phyloP scores from a whole-genome alignment of 1,284 basidiomycete species.

The Porogramme epimiltina region DNA sequence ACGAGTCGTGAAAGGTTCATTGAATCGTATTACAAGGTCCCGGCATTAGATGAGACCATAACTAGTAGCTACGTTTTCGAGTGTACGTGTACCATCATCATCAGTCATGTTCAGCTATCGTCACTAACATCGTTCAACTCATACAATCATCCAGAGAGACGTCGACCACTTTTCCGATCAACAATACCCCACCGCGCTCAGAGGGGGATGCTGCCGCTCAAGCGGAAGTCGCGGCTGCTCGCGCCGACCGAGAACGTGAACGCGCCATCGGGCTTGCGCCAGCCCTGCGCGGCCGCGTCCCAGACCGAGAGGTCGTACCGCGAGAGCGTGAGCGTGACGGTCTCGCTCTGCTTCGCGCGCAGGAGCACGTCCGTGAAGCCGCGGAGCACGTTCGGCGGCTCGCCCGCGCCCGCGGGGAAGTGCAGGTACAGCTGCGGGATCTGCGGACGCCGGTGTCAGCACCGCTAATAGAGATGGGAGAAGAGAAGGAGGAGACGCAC shows the following conservation, averaged over 20 bases:
- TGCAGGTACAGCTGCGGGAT: conserved; percentile 49
- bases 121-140: too few species aligned
- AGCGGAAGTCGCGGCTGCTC: conserved; percentile 50
- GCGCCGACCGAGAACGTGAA: conserved; percentile 50
- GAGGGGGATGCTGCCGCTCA: conserved; percentile 27
- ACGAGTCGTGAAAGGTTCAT: too few species aligned
- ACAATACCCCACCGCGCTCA: too few species aligned
- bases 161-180: too few species aligned
- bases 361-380: conserved; percentile 47
- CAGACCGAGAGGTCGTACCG: conserved; percentile 48
- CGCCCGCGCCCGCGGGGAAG: conserved; percentile 38
- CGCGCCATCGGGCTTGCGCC: conserved; percentile 48
- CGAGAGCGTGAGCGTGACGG: conserved; percentile 40
- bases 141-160: too few species aligned
- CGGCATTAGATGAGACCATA: too few species aligned
- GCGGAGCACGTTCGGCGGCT: conserved; percentile 45
- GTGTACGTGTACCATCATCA: too few species aligned
- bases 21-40: too few species aligned
- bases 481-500: conserved; percentile 37
- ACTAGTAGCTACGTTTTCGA: too few species aligned
- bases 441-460: conserved; percentile 18
- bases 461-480: too few species aligned
- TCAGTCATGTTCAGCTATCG: too few species aligned
- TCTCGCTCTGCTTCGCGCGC: conserved; percentile 36
- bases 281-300: conserved; percentile 48